Base-by-base conservation (phyloP, 169 alveolate species). In the Eimeria falciformis region DNA sequence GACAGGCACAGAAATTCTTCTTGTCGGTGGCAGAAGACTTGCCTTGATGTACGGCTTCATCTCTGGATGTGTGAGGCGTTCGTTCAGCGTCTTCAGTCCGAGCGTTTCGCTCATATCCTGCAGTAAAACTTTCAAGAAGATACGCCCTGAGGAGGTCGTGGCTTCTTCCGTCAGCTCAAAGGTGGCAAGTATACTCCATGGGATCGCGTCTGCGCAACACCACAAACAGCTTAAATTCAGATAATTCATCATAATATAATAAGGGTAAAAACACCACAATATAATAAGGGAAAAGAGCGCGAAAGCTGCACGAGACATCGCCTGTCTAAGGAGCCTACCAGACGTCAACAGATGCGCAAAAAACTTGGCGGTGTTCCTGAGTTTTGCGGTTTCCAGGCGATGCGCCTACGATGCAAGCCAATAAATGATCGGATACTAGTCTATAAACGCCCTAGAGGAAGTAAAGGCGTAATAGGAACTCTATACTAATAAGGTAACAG, bases 61-160 rank as follows among this genome's bases (percentile, higher is more conserved):
- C 1, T 62, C 86, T 55, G 27, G 50, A 33, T 50, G 62, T n/a
- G 11, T 81, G 18, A 91, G 66, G 17, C 91, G 58, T 2, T 47
- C 85, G 81, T 78, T 62, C 27, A 91, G 50, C n/a, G 82, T 78
- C 9, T 27, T 17, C 25, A 81, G n/a, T 1, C 94, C 94, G 23
- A 91, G 40, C 3, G 83, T 65, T n/a, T 98, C 98, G 27, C 98
- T 96, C 62, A 98, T 95, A 88, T 98, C 99, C 95, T 98, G 99
- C 90, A 98, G 95, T 47, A 98, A 92, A 21, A 97, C 97, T 96
- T 99, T 99, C 77, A 98, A 97, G 96, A 99, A 98, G 58, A 99
- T 99, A 92, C 99, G 96, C 7, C 99, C 96, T 37, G 99, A 97
- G 12, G 99, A 97, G 0, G 99, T 98, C 1, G 99, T 99, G 66